Percentiles rank a stretch among this genome's conserved stretches.
These are phyloP conservation scores for Hygrocybe punicea DNA, from an alignment of 768 basidiomycete genomes.

Conservation along the genomic window DNA sequence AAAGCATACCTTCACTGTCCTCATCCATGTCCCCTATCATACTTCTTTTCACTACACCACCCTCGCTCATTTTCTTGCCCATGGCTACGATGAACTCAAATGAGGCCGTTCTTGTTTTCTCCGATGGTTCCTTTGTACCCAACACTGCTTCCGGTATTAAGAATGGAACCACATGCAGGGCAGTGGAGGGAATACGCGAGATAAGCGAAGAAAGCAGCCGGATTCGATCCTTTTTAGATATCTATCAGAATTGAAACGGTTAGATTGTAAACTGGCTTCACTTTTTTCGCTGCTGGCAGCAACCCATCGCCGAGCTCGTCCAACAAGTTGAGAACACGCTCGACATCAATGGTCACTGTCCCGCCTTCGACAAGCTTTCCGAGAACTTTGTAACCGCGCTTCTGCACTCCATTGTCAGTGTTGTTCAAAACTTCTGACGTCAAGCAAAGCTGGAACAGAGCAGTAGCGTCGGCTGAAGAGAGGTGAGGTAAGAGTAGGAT, in stretches of 20 bases:
- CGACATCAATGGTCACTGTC: conserved; percentile 53
- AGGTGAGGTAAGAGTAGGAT: conserved; percentile 78
- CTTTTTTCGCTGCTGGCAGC: conserved; percentile 84
- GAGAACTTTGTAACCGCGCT: conserved; percentile 89
- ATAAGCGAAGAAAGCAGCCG: conserved; percentile 69
- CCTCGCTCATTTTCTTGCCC: conserved; percentile 87
- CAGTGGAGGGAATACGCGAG: conserved; percentile 59
- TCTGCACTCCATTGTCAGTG: conserved; percentile 86
- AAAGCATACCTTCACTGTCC: conserved; percentile 51
- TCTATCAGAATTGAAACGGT: conserved; percentile 8
- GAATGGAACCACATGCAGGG: conserved; percentile 80
- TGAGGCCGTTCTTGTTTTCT: conserved; percentile 82
- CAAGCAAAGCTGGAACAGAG: conserved; percentile 70
- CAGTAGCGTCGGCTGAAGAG: conserved; percentile 53
- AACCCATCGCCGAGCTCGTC: conserved; percentile 64
- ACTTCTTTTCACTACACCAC: conserved; percentile 75
- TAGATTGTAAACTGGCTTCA: conserved; percentile 22
- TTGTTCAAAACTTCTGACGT: conserved; percentile 64
- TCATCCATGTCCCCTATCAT: conserved; percentile 84
- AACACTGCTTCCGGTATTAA: conserved; percentile 92
- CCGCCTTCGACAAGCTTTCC: conserved; percentile 65
- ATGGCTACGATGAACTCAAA: conserved; percentile 89
- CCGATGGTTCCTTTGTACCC: conserved; percentile 95
- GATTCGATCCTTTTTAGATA: conserved; percentile 67
- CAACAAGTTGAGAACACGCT: conserved; percentile 59